A percentile compares a stretch with the other conserved stretches of the same genome.
Conservation (phyloP, 306 rosid genomes). For the Fragaria ananassa region DNA sequence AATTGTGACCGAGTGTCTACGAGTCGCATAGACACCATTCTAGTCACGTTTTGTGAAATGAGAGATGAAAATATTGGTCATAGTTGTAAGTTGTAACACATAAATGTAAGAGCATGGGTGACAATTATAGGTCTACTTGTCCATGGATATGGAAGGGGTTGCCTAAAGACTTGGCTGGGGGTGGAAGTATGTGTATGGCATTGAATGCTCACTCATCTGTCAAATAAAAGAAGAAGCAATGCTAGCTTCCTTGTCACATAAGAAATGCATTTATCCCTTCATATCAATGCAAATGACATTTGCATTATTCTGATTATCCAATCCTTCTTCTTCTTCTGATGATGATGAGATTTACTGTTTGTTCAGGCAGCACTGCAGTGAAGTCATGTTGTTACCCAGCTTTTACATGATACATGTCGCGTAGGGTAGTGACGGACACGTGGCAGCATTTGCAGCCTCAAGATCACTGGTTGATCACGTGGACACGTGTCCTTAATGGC, state of each 20-base stretch:
- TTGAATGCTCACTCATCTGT: not conserved
- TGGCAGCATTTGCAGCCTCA: slow-evolving; percentile 19
- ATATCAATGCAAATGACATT: not conserved
- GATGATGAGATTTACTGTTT: not conserved
- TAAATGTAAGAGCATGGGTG: not conserved
- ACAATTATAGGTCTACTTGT: not conserved
- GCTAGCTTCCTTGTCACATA: not conserved
- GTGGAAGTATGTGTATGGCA: not conserved
- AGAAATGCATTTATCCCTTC: not conserved
- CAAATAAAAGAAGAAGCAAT: not conserved
- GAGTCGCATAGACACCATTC: not conserved
- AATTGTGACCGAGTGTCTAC: not conserved
- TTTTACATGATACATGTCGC: not conserved
- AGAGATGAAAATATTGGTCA: not conserved
- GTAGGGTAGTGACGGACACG: not conserved
- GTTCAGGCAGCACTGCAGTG: not conserved
- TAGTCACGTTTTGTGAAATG: not conserved
- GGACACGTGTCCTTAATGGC: slow-evolving; percentile 24
- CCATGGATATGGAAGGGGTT: not conserved
- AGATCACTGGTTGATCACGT: not conserved
- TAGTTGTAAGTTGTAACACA: not conserved
- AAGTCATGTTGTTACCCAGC: not conserved
- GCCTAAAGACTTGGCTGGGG: not conserved
- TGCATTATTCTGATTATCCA: not conserved
- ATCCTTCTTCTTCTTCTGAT: not conserved